Percentiles rank a stretch among this genome's conserved stretches.
phyloP scores from a whole-genome alignment of 495 filamentous ascomycete species.

The Penicillium ucsense region DNA sequence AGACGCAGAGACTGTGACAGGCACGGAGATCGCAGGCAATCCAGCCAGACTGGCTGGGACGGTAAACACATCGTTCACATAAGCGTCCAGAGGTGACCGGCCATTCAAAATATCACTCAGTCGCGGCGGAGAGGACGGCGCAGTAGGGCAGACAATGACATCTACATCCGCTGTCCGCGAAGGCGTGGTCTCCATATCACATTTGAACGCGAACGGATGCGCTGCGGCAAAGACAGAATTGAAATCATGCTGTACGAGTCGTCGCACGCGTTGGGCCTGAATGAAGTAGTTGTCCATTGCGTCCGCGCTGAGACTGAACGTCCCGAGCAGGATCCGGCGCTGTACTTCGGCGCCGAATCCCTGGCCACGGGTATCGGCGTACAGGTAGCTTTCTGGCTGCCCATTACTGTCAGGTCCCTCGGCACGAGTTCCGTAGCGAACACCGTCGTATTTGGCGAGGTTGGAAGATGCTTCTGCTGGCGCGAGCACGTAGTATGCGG shows the following conservation, averaged over 20 bases:
- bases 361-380: constrained; percentile 58
- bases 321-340: constrained; percentile 75
- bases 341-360: constrained; percentile 81
- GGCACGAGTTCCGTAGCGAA: constrained; percentile 67
- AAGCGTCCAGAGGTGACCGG: constrained; percentile 44
- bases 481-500: constrained; percentile 91
- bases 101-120: constrained; percentile 38
- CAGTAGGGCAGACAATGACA: constrained; percentile 79
- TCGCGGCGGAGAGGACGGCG: constrained; percentile 64
- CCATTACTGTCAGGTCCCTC: constrained; percentile 19
- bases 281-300: constrained; percentile 96
- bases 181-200: constrained; percentile 18
- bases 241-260: constrained; percentile 79
- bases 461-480: constrained; percentile 95
- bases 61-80: constrained; percentile 91
- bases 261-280: constrained; percentile 78
- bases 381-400: constrained; percentile 48
- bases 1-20: constrained; percentile 36
- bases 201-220: constrained; percentile 47
- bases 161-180: constrained; percentile 56
- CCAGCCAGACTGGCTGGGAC: constrained; percentile 92
- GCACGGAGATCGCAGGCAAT: constrained; percentile 79
- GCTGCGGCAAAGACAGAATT: constrained; percentile 58
- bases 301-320: constrained; percentile 81
- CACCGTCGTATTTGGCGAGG: constrained; percentile 93